A percentile compares a stretch with the other conserved stretches of the same genome.
Conservation (phyloP, 106 monocot genomes). For the Phalaenopsis aphrodite region DNA sequence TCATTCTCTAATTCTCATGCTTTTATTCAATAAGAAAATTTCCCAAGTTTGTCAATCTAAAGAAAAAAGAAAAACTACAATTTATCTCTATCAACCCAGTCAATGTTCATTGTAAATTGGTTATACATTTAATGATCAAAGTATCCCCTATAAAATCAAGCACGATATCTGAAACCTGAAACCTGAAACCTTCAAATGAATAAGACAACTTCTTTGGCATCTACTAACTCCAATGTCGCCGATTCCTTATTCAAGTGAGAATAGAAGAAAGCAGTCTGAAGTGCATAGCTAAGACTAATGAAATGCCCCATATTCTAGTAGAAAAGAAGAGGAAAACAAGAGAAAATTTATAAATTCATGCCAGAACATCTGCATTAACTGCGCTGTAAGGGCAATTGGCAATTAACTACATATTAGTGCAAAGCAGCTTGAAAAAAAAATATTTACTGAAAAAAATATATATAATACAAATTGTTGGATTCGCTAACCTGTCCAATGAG, state of each 20-base stretch:
- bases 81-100: too few species aligned
- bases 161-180: background rate
- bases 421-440: background rate
- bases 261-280: background rate
- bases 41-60: too few species aligned
- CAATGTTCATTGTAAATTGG: too few species aligned
- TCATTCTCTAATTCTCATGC: too few species aligned
- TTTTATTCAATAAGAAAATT: too few species aligned
- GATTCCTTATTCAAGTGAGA: background rate
- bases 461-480: background rate
- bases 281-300: background rate
- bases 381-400: background rate
- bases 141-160: background rate
- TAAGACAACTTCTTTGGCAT: background rate
- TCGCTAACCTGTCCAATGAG: constrained; percentile 85
- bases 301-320: background rate
- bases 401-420: background rate
- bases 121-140: too few species aligned
- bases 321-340: background rate
- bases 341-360: background rate
- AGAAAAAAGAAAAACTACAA: too few species aligned
- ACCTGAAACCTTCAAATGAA: background rate
- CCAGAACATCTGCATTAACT: background rate
- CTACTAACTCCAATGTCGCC: background rate
- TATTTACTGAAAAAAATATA: background rate